phyloP scores from a whole-genome alignment of 228 moss, liverwort and hornwort genomes.

The Sphagnum magellanicum region DNA sequence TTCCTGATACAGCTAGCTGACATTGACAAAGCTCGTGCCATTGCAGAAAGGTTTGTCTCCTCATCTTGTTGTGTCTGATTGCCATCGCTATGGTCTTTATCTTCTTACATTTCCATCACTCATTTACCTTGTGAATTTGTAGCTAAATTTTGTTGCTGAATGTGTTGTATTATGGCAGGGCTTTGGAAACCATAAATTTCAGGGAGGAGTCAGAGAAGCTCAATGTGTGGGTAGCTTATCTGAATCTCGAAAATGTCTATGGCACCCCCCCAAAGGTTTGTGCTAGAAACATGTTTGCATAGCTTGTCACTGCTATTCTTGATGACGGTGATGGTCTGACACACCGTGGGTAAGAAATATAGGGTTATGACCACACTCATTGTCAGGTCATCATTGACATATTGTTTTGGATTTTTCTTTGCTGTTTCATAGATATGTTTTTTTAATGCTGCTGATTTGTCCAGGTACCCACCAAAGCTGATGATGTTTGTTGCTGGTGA shows the following conservation, averaged over 20 bases:
- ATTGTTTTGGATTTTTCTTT: not conserved
- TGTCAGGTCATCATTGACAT: too few relatives aligned
- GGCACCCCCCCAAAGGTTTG: conserved; percentile 82
- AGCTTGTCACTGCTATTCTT: too few relatives aligned
- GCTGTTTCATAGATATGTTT: not conserved
- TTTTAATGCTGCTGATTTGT: not conserved
- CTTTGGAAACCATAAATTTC: conserved; percentile 77
- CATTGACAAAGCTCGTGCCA: conserved; percentile 75
- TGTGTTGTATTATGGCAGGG: conserved; percentile 39
- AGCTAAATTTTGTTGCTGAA: not conserved
- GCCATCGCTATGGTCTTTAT: not conserved
- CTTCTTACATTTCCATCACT: not conserved
- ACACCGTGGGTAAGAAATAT: too few relatives aligned
- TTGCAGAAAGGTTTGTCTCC: conserved; percentile 74
- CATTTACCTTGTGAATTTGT: not conserved
- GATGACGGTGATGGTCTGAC: too few relatives aligned
- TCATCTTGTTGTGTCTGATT: not conserved
- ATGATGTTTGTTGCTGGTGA: conserved; percentile 6
- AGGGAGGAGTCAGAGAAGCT: conserved; percentile 91
- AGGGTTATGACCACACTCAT: too few relatives aligned
- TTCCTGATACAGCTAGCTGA: conserved; percentile 82
- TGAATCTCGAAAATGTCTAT: conserved; percentile 93
- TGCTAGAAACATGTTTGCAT: too few relatives aligned
- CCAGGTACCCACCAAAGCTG: not conserved
- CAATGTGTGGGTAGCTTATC: conserved; percentile 93